Evolutionary conservation across 2,329 filamentous ascomycete species (phyloP).

Genomic region (Capronia americana): DNA sequence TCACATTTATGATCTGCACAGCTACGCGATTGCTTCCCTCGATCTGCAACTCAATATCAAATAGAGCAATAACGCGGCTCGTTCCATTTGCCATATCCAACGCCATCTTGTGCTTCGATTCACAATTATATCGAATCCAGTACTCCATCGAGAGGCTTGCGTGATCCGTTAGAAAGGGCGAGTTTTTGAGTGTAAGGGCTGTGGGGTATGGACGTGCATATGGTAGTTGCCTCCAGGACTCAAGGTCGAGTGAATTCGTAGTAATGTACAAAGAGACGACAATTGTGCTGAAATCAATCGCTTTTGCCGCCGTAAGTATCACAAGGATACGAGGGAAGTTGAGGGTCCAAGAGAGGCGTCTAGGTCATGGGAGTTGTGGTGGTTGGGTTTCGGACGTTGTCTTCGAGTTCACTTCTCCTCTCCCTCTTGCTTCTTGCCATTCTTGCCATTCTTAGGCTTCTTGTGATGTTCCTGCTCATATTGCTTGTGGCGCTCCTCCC

Average conservation of each 20-base stretch:
- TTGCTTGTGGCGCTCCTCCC: slow-evolving; percentile 46
- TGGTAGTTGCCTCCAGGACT: neutral
- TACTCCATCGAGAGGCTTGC: neutral
- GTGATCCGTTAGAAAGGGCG: neutral
- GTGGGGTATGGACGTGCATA: neutral
- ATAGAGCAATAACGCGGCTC: neutral
- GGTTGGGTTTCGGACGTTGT: neutral
- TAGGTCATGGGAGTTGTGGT: neutral
- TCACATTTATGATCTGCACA: neutral
- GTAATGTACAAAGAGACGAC: neutral
- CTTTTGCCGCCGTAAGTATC: neutral
- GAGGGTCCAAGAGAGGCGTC: neutral
- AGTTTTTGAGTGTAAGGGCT: neutral
- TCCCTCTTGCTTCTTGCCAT: slow-evolving; percentile 32
- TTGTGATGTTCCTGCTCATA: slow-evolving; percentile 38
- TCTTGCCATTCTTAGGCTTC: slow-evolving; percentile 36
- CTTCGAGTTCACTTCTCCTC: slow-evolving; percentile 9
- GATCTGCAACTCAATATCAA: neutral
- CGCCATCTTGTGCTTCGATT: neutral
- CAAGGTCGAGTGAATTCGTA: neutral
- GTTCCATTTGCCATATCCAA: neutral
- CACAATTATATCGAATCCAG: neutral
- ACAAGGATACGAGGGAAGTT: neutral
- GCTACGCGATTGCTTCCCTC: neutral
- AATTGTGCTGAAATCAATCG: neutral